phyloP scores from a whole-genome alignment of 2,329 filamentous ascomycete species.

The Fusarium dlaminii region DNA sequence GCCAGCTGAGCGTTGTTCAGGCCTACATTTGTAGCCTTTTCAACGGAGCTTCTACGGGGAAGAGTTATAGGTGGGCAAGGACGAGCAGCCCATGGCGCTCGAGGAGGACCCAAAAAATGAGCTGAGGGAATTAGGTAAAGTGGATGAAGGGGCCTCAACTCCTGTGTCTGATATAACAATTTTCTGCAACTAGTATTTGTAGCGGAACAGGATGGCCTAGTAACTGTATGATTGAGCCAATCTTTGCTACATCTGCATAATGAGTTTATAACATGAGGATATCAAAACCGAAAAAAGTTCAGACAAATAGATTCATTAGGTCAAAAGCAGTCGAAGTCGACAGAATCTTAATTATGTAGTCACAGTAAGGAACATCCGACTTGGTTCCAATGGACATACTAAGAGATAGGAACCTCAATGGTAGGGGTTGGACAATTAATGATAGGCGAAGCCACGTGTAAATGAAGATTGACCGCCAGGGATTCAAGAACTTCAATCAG shows the following conservation, averaged over 20 bases:
- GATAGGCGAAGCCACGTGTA: conserved; percentile 9
- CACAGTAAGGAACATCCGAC: background rate
- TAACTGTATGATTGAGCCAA: background rate
- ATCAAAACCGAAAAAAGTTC: background rate
- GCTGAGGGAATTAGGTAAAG: too few species aligned
- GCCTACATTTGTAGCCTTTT: background rate
- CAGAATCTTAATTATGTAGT: background rate
- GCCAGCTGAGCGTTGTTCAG: background rate
- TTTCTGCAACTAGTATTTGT: background rate
- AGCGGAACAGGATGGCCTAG: background rate
- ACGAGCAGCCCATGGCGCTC: background rate
- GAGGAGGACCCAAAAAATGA: background rate
- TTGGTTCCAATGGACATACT: background rate
- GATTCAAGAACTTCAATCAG: background rate
- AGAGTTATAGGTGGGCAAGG: background rate
- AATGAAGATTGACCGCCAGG: background rate
- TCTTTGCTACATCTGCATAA: background rate
- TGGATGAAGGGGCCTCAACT: background rate
- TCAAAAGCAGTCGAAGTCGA: background rate
- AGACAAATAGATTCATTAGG: background rate
- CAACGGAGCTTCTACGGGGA: background rate
- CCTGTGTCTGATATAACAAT: background rate
- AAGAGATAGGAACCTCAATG: background rate
- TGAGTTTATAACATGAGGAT: background rate
- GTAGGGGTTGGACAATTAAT: background rate